phyloP scores from a whole-genome alignment of 495 filamentous ascomycete genomes.

The Penicillium coffeae region DNA sequence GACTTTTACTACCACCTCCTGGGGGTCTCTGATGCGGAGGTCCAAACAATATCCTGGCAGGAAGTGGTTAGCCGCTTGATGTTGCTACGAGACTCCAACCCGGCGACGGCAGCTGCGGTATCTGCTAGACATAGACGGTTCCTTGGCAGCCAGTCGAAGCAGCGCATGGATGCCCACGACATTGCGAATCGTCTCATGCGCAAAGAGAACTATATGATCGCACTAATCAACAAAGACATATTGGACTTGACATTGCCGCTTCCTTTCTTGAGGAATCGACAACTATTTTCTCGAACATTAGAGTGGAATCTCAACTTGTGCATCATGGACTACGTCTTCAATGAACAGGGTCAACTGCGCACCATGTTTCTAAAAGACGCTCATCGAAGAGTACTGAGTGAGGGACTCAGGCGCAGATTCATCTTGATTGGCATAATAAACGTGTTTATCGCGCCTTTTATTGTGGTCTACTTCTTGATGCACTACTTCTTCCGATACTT shows the following conservation, averaged over 20 bases:
- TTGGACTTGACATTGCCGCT: slow-evolving; percentile 81
- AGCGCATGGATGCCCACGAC: slow-evolving; percentile 92
- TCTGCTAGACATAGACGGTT: slow-evolving; percentile 60
- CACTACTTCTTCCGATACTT: slow-evolving; percentile 92
- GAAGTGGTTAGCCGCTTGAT: slow-evolving; percentile 87
- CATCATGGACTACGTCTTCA: slow-evolving; percentile 91
- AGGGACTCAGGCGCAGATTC: slow-evolving; percentile 70
- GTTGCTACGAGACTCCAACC: slow-evolving; percentile 80
- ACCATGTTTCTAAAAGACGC: slow-evolving; percentile 78
- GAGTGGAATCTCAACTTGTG: slow-evolving; percentile 87
- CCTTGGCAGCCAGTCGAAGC: slow-evolving; percentile 82
- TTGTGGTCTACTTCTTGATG: slow-evolving; percentile 75
- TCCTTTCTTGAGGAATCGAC: slow-evolving; percentile 74
- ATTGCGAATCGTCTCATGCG: slow-evolving; percentile 97
- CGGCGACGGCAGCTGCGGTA: slow-evolving; percentile 69
- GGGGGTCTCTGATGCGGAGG: slow-evolving; percentile 82
- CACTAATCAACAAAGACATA: slow-evolving; percentile 93
- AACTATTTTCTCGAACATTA: slow-evolving; percentile 74
- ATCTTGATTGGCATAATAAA: slow-evolving; percentile 80
- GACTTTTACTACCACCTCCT: slow-evolving; percentile 87
- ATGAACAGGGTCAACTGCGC: slow-evolving; percentile 76
- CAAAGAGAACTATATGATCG: slow-evolving; percentile 93
- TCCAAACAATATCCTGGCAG: slow-evolving; percentile 96
- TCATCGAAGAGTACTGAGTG: slow-evolving; percentile 73
- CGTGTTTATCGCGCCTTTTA: slow-evolving; percentile 76